Conservation (phyloP, 1,284 basidiomycete species). For the Tylopilus sp. region DNA sequence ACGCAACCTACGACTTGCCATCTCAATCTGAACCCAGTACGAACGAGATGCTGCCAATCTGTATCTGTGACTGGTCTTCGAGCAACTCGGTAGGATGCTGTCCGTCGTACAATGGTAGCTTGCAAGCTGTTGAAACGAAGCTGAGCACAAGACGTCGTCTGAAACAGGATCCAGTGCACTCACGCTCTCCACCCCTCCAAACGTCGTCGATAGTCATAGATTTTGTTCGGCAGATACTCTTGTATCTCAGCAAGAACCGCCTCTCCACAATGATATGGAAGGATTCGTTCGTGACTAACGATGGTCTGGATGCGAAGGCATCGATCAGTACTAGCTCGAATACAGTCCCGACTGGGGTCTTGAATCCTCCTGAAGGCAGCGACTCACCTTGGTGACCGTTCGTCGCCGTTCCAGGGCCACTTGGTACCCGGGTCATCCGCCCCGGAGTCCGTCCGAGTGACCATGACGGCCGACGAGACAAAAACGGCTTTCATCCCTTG, state of each 20-base stretch:
- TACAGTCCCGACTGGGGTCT: background rate
- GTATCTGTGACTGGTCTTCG: background rate
- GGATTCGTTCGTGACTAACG: constrained; percentile 18
- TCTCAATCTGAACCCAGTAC: background rate
- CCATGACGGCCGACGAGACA: constrained; percentile 26
- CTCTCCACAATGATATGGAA: constrained; percentile 33
- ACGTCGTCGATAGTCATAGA: constrained; percentile 26
- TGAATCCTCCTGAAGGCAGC: background rate
- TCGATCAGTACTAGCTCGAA: constrained; percentile 8
- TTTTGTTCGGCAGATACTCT: constrained; percentile 37
- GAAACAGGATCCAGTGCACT: background rate
- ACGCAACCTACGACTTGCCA: background rate
- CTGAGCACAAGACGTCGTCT: background rate
- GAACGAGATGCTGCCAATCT: constrained; percentile 21
- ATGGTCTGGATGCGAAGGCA: constrained; percentile 14
- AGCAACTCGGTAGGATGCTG: background rate
- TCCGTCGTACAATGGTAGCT: constrained; percentile 17
- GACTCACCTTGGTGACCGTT: constrained; percentile 17
- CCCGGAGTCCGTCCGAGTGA: background rate
- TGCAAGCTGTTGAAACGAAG: constrained; percentile 6
- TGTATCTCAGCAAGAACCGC: constrained; percentile 32
- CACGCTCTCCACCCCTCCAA: constrained; percentile 29
- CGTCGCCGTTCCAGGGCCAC: constrained; percentile 27
- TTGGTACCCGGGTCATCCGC: constrained; percentile 2
- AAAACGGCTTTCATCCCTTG: constrained; percentile 18